phyloP scores from a whole-genome alignment of 1,284 basidiomycete species.

The Tilletia caries region DNA sequence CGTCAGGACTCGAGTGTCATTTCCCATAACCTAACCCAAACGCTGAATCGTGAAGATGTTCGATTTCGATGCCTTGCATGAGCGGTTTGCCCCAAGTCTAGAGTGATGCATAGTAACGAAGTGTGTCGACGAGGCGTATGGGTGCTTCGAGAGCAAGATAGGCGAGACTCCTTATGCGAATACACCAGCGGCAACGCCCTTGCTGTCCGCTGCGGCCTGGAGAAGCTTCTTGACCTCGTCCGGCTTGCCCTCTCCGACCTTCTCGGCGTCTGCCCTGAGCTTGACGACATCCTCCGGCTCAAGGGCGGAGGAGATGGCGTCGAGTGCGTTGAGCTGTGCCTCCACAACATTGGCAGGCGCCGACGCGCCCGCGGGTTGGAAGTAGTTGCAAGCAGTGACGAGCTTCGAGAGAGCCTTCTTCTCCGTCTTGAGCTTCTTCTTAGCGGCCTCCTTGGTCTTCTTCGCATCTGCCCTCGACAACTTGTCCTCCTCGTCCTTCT shows the following conservation, averaged over 20 bases:
- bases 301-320: conserved; percentile 58
- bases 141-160: background rate
- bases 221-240: conserved; percentile 57
- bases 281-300: conserved; percentile 60
- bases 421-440: conserved; percentile 52
- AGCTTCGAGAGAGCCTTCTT: conserved; percentile 55
- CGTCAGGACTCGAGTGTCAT: no score
- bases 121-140: no score
- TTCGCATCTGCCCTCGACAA: conserved; percentile 78
- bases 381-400: conserved; percentile 62
- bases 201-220: conserved; percentile 57
- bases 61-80: no score
- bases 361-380: conserved; percentile 57
- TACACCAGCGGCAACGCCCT: conserved; percentile 39
- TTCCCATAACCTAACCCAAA: no score
- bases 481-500: conserved; percentile 68
- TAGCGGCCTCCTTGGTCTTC: conserved; percentile 73
- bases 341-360: conserved; percentile 59
- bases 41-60: no score
- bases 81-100: no score
- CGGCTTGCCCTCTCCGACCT: conserved; percentile 32
- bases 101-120: no score
- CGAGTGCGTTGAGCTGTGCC: conserved; percentile 61
- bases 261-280: conserved; percentile 58
- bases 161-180: conserved; percentile 29